A percentile compares a stretch with the other conserved stretches of the same genome.
Conservation (phyloP, 1,284 basidiomycete genomes). For the Cystobasidium slooffiae region DNA sequence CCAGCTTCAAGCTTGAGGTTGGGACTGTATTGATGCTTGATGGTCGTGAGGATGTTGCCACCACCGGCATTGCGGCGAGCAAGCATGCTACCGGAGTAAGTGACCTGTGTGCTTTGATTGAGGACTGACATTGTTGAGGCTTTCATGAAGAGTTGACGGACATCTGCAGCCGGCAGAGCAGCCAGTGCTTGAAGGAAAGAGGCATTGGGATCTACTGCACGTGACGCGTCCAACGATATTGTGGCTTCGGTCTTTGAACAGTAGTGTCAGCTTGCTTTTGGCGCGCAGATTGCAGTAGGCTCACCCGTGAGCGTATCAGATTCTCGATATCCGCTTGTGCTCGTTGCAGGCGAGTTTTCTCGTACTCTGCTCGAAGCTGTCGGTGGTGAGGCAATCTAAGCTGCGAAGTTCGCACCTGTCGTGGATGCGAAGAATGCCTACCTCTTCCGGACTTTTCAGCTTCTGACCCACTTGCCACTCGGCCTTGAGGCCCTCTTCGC, state of each 20-base stretch:
- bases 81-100: constrained; percentile 37
- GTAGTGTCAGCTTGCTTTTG: neutral
- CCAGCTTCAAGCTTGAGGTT: constrained; percentile 58
- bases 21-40: constrained; percentile 69
- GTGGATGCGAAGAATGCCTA: constrained; percentile 51
- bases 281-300: constrained; percentile 27
- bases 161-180: constrained; percentile 19
- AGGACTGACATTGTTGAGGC: constrained; percentile 37
- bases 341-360: constrained; percentile 60
- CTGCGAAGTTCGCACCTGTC: neutral
- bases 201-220: constrained; percentile 8
- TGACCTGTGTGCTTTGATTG: constrained; percentile 12
- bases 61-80: constrained; percentile 50
- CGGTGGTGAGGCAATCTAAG: neutral
- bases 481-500: constrained; percentile 67
- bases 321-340: constrained; percentile 61
- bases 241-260: constrained; percentile 33
- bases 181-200: constrained; percentile 16
- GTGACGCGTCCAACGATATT: constrained; percentile 32
- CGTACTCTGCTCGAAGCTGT: constrained; percentile 62
- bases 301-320: constrained; percentile 63
- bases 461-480: constrained; percentile 65
- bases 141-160: constrained; percentile 41
- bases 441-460: constrained; percentile 64
- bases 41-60: constrained; percentile 64